Conservation (phyloP, 2,329 filamentous ascomycete genomes). For the Ascochyta koolunga region DNA sequence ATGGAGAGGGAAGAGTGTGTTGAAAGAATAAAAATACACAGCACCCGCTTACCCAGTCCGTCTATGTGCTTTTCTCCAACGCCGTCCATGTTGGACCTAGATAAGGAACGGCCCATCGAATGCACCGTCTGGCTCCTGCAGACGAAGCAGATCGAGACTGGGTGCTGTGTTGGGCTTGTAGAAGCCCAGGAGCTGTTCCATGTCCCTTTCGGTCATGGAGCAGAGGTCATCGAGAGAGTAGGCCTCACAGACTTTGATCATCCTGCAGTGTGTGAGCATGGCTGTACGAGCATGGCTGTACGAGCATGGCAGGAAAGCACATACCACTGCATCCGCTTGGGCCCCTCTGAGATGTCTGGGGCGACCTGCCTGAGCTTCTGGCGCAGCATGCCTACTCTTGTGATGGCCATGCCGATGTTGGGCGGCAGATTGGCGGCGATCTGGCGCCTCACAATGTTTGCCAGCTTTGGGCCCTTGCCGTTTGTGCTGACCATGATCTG, state of each 20-base stretch:
- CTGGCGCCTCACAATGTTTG: slow-evolving; percentile 80
- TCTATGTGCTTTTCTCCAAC: slow-evolving; percentile 4
- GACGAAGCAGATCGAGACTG: slow-evolving; percentile 50
- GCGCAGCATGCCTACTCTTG: slow-evolving; percentile 80
- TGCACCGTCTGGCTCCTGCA: slow-evolving; percentile 47
- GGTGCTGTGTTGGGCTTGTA: slow-evolving; percentile 62
- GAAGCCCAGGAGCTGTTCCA: slow-evolving; percentile 80
- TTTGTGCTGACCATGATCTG: slow-evolving; percentile 99
- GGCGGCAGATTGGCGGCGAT: slow-evolving; percentile 78
- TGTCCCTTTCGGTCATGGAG: slow-evolving; percentile 77
- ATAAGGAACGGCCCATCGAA: slow-evolving; percentile 57
- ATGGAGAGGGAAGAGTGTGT: slow-evolving; percentile 18
- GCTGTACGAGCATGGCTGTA: not conserved
- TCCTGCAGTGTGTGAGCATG: slow-evolving; percentile 63
- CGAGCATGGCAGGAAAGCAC: not conserved
- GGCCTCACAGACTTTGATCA: slow-evolving; percentile 86
- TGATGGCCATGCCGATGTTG: slow-evolving; percentile 84
- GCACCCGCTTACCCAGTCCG: slow-evolving; percentile 18
- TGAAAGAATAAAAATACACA: slow-evolving; percentile 18
- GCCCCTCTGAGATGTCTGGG: slow-evolving; percentile 73
- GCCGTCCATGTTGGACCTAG: slow-evolving; percentile 12
- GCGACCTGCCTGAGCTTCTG: slow-evolving; percentile 79
- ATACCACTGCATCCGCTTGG: slow-evolving; percentile 89
- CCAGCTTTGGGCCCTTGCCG: slow-evolving; percentile 90
- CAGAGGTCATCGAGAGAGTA: slow-evolving; percentile 87